These are phyloP conservation scores for Glycine latifolia DNA, from an alignment of 306 rosid genomes.

Conservation along the genomic window DNA sequence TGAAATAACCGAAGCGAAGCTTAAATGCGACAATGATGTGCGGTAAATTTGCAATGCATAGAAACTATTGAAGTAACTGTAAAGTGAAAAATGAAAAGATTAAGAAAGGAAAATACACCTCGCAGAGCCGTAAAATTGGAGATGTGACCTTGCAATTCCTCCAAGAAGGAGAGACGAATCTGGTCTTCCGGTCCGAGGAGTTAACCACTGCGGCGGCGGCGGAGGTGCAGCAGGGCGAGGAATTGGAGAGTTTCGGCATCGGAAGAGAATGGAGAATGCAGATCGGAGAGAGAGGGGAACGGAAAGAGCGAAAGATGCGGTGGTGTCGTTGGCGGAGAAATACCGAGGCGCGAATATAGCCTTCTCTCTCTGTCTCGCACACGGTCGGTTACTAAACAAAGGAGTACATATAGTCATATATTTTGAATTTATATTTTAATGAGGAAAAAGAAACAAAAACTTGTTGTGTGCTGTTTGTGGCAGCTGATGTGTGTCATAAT, in stretches of 20 bases:
- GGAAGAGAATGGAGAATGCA: conserved; percentile 20
- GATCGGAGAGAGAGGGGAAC: conserved; percentile 42
- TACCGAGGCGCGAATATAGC: conserved; percentile 29
- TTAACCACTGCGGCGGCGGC: conserved; percentile 13
- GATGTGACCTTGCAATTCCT: conserved; percentile 38
- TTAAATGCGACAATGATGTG: conserved; percentile 13
- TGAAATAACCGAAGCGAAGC: conserved; percentile 1
- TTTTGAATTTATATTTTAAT: too few species aligned
- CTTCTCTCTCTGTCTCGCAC: background rate
- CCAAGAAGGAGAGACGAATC: conserved; percentile 20
- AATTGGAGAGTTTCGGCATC: conserved; percentile 61
- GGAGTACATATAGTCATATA: too few species aligned
- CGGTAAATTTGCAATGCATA: conserved; percentile 5
- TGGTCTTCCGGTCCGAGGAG: conserved; percentile 37
- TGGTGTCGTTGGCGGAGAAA: conserved; percentile 51
- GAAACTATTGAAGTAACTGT: conserved; percentile 33
- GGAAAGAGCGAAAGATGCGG: conserved; percentile 54
- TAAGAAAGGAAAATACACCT: conserved; percentile 48
- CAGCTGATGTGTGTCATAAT: too few species aligned
- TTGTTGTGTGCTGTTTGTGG: too few species aligned
- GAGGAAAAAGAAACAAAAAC: too few species aligned
- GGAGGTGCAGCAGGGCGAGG: conserved; percentile 49
- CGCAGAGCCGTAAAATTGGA: conserved; percentile 47
- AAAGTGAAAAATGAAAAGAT: background rate
- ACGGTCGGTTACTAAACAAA: background rate